Conservation (phyloP, 2,329 filamentous ascomycete genomes). For the Zymoseptoria crescenta region DNA sequence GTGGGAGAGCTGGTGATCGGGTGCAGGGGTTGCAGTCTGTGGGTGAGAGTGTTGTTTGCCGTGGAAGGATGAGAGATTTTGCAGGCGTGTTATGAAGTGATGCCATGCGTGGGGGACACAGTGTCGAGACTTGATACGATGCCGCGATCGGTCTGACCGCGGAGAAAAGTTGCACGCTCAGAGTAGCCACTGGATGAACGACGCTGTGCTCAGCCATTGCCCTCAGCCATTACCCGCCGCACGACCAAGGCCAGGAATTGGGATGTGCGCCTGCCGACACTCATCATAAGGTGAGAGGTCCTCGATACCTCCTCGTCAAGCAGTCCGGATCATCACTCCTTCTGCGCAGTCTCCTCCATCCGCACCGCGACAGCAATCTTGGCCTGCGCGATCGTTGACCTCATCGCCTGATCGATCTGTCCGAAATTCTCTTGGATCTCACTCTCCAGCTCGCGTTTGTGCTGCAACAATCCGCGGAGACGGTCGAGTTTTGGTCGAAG, state of each 20-base stretch:
- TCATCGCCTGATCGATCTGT: constrained; percentile 9
- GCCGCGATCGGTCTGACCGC: too few relatives aligned
- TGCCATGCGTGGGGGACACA: neutral
- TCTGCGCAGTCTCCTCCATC: neutral
- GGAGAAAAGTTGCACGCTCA: neutral
- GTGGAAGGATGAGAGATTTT: constrained; percentile 34
- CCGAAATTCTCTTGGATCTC: constrained; percentile 8
- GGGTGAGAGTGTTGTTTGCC: constrained; percentile 53
- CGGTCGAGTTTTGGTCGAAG: constrained; percentile 17
- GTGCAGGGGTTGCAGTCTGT: constrained; percentile 57
- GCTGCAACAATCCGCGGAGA: constrained; percentile 15
- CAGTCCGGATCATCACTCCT: neutral
- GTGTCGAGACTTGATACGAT: neutral
- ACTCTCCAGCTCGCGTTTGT: constrained; percentile 13
- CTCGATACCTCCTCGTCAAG: too few relatives aligned
- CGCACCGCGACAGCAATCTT: constrained; percentile 6
- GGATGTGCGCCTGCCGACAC: too few relatives aligned
- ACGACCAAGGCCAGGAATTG: too few relatives aligned
- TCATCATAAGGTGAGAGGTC: too few relatives aligned
- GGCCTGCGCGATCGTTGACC: constrained; percentile 13
- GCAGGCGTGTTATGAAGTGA: neutral
- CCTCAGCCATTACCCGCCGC: too few relatives aligned
- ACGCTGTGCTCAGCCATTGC: too few relatives aligned
- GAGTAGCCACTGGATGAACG: neutral
- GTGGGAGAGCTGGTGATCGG: constrained; percentile 52